Evolutionary conservation across 208 protist species (phyloP).

Genomic region (Wallacemonas sp.): DNA sequence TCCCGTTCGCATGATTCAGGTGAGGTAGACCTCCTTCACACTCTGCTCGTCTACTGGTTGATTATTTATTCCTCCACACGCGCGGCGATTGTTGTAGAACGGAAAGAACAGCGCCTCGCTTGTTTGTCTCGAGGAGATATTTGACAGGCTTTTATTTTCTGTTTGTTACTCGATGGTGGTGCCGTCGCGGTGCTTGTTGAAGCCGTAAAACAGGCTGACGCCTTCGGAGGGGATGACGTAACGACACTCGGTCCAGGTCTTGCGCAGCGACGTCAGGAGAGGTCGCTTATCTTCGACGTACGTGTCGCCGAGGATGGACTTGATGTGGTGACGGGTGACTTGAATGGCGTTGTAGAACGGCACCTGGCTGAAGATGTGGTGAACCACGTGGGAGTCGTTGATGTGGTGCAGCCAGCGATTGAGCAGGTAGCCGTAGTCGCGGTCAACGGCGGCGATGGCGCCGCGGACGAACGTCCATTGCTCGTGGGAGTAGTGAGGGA

Average conservation of each 20-base stretch:
- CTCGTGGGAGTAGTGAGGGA: slow-evolving; percentile 90
- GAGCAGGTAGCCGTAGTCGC: slow-evolving; percentile 82
- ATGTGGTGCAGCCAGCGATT: slow-evolving; percentile 93
- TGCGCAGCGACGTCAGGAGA: slow-evolving; percentile 37
- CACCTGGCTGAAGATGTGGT: slow-evolving; percentile 94
- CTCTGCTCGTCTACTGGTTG: too few species aligned
- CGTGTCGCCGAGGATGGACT: slow-evolving; percentile 59
- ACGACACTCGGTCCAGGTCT: slow-evolving; percentile 59
- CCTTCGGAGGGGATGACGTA: slow-evolving; percentile 81
- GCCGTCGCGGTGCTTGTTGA: slow-evolving; percentile 23
- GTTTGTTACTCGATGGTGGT: background rate
- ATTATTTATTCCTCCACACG: too few species aligned
- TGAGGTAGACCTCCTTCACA: too few species aligned
- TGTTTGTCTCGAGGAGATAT: too few species aligned
- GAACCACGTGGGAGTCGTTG: slow-evolving; percentile 92
- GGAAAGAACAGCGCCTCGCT: too few species aligned
- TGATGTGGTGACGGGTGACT: slow-evolving; percentile 77
- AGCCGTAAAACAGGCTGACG: slow-evolving; percentile 65
- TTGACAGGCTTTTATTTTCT: too few species aligned
- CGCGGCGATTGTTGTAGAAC: too few species aligned
- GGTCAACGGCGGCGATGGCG: slow-evolving; percentile 90
- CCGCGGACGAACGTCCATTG: slow-evolving; percentile 95
- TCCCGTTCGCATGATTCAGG: too few species aligned
- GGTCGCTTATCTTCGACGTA: slow-evolving; percentile 68
- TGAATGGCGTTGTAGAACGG: slow-evolving; percentile 92